These are phyloP conservation scores for Trypanosoma boissoni DNA, from an alignment of 208 protist species.

Conservation along the genomic window DNA sequence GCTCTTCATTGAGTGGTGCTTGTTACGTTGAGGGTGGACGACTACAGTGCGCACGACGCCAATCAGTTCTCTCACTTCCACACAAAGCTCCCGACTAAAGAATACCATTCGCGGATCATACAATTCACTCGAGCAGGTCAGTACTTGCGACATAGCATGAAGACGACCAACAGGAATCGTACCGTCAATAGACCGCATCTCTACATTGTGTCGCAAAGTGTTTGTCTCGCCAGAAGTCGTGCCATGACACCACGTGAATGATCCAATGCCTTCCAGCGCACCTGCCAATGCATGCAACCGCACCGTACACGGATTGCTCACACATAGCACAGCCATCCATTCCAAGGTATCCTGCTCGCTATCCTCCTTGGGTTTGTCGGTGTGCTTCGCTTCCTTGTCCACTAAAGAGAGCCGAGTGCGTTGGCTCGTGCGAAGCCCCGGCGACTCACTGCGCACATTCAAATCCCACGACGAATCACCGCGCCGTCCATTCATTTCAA, in stretches of 20 bases:
- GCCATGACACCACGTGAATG: background rate
- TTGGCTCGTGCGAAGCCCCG: too few relatives aligned
- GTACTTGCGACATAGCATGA: background rate
- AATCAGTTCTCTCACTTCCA: slow-evolving; percentile 9
- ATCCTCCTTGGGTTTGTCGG: too few relatives aligned
- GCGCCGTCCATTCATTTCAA: background rate
- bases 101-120: slow-evolving; percentile 11
- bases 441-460: too few relatives aligned
- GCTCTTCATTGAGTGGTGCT: background rate
- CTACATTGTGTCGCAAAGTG: background rate
- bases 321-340: too few relatives aligned
- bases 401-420: too few relatives aligned
- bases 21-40: background rate
- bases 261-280: too few relatives aligned
- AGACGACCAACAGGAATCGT: slow-evolving; percentile 16
- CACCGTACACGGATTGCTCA: too few relatives aligned
- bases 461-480: background rate
- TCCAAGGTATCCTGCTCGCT: too few relatives aligned
- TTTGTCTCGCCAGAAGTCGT: background rate
- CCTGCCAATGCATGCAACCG: too few relatives aligned
- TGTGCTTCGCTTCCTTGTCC: too few relatives aligned
- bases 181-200: too few relatives aligned
- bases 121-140: slow-evolving; percentile 11
- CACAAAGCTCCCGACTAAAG: slow-evolving; percentile 10
- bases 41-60: slow-evolving; percentile 5